Evolutionary conservation across 2,329 filamentous ascomycete genomes (phyloP), one percentile per base, ranked within the genome.

Genomic region (Fusarium coffeatum): DNA sequence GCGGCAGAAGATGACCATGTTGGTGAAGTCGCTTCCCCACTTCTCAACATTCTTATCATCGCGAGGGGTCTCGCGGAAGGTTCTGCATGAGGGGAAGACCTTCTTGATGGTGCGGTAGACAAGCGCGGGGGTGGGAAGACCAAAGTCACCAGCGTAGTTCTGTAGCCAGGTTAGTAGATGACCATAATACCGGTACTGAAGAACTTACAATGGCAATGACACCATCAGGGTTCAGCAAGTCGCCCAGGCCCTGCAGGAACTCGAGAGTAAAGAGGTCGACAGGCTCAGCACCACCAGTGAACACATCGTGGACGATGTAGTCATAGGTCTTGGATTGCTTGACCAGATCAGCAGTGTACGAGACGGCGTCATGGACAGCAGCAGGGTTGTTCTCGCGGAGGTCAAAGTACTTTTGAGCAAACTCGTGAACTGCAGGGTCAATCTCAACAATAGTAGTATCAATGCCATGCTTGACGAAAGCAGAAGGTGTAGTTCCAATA

Each of bases 251-350:
- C 55, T 87, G 80, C 45, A 99, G 81, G 75, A 99, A 98, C 73
- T 96, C 91, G 8, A 90, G 79, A 0, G 94, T 98, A 80, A 99
- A 99, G 10, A 99, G 88, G 10, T 90, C 85, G 5, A 94, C 89
- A 1, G 96, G 96, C 79, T 98, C 96, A 0, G 94, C 94, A 55
- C 96, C 96, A 25, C 96, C 96, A 1, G 96, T 99, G 79, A 99
- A 99, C 25, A 99, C 96, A 73, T 99, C 96, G 79, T 99, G 96
- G 56, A 99, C 87, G 76, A 99, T 96, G 82, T 97, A 98, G 81
- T 98, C 91, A 78, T 92, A 99, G 28, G 84, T 84, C 48, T 83
- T 78, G 10, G 82, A 74, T 28, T 80, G 72, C 53, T 80, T 76
- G 57, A 83, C 82, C 49, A 85, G 76, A 55, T 80, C 76, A 47